A percentile compares a stretch with the other conserved stretches of the same genome.
Conservation (phyloP, 345 rosid genomes). For the Brassica cretica region DNA sequence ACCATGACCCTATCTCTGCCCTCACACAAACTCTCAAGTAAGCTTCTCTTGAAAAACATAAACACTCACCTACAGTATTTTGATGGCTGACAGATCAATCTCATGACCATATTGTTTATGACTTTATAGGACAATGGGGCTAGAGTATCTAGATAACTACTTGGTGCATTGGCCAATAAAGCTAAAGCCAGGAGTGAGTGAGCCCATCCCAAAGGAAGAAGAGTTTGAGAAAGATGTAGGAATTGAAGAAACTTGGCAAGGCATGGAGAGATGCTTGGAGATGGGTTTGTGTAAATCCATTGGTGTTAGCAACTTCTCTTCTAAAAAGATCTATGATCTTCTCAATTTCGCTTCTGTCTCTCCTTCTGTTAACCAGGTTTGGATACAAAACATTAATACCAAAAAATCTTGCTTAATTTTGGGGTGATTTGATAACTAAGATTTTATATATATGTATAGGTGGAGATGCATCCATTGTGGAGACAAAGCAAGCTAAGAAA, state of each 20-base stretch:
- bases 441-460: constrained; percentile 40
- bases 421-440: constrained; percentile 5
- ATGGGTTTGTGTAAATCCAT: constrained; percentile 66
- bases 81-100: not conserved
- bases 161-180: constrained; percentile 95
- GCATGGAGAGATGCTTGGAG: constrained; percentile 80
- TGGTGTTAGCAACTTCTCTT: constrained; percentile 92
- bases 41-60: not conserved
- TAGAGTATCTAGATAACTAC: constrained; percentile 81
- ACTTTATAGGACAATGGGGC: constrained; percentile 52
- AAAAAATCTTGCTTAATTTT: constrained; percentile 6
- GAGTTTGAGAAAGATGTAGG: constrained; percentile 65
- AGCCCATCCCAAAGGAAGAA: constrained; percentile 62
- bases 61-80: not conserved
- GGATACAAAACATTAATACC: not conserved
- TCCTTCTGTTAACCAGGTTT: constrained; percentile 76
- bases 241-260: constrained; percentile 70
- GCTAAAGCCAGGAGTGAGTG: constrained; percentile 61
- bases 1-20: constrained; percentile 75
- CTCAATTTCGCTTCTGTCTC: constrained; percentile 61
- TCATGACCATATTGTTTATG: constrained; percentile 1
- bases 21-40: constrained; percentile 58
- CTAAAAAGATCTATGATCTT: constrained; percentile 53
- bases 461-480: constrained; percentile 98
- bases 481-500: constrained; percentile 69